Evolutionary conservation across 169 alveolate species (phyloP).

Genomic region (Toxoplasma gondii): DNA sequence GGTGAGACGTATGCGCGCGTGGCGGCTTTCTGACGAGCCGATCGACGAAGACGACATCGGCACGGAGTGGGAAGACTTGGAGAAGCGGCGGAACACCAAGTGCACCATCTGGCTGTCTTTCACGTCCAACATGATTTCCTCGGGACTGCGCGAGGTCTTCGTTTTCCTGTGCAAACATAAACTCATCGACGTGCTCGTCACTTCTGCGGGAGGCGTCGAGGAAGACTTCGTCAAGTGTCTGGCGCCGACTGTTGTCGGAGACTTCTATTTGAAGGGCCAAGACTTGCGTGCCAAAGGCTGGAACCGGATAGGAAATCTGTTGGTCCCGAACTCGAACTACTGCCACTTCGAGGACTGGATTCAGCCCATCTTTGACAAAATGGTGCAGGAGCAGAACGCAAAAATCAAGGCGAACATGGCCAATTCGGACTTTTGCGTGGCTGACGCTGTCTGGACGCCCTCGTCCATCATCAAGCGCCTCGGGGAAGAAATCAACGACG

Average conservation of each 20-base stretch:
- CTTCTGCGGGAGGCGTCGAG: conserved; percentile 99
- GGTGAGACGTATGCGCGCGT: conserved; percentile 84
- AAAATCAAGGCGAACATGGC: conserved; percentile 71
- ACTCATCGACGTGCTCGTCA: conserved; percentile 91
- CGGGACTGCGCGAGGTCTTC: conserved; percentile 89
- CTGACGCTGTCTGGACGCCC: conserved; percentile 86
- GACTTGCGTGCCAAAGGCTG: conserved; percentile 94
- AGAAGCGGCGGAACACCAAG: neutral
- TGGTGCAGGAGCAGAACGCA: conserved; percentile 90
- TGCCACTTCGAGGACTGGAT: conserved; percentile 97
- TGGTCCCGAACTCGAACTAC: conserved; percentile 98
- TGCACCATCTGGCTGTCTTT: conserved; percentile 92
- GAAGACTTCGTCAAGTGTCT: conserved; percentile 98
- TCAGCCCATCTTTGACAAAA: conserved; percentile 93
- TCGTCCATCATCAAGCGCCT: conserved; percentile 90
- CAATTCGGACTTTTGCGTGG: neutral
- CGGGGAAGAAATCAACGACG: conserved; percentile 96
- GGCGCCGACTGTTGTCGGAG: conserved; percentile 94
- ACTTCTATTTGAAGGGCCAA: conserved; percentile 91
- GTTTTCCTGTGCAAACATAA: conserved; percentile 85
- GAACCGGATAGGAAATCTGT: conserved; percentile 97
- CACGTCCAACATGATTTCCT: conserved; percentile 93
- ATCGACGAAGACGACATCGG: conserved; percentile 51
- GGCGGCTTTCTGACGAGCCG: conserved; percentile 85
- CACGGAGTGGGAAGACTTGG: conserved; percentile 66